phyloP scores from a whole-genome alignment of 2,329 filamentous ascomycete genomes.

The Cytospora mali region DNA sequence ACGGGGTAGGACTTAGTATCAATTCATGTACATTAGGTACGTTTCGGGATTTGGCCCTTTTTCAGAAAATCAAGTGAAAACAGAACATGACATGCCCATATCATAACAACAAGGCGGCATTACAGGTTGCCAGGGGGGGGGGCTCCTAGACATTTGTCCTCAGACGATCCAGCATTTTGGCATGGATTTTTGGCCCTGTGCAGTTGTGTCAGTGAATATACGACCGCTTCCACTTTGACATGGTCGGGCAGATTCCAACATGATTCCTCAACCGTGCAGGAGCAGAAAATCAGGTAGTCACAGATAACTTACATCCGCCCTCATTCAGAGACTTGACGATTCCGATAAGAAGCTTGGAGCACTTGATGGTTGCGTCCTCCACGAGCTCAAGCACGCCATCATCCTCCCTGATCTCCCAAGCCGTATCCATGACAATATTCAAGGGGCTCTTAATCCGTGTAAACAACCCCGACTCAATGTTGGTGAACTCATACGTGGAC shows the following conservation, averaged over 20 bases:
- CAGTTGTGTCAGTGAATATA: neutral
- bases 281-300: neutral
- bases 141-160: slow-evolving; percentile 34
- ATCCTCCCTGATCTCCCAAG: slow-evolving; percentile 46
- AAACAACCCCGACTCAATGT: slow-evolving; percentile 53
- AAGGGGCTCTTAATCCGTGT: slow-evolving; percentile 55
- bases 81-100: too few species aligned
- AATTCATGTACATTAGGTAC: too few species aligned
- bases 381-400: slow-evolving; percentile 45
- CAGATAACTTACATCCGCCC: slow-evolving; percentile 44
- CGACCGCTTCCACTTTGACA: neutral
- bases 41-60: too few species aligned
- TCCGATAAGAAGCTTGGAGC: slow-evolving; percentile 51
- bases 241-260: neutral
- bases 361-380: slow-evolving; percentile 54
- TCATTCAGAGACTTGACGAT: slow-evolving; percentile 56
- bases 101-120: too few species aligned
- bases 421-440: slow-evolving; percentile 55
- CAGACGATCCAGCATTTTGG: slow-evolving; percentile 48
- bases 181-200: slow-evolving; percentile 45
- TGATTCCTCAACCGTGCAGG: neutral
- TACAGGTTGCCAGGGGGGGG: neutral
- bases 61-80: too few species aligned
- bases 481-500: slow-evolving; percentile 57
- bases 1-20: too few species aligned